phyloP scores from a whole-genome alignment of 352 stramenopile species.

The Aphanomyces stellatus region DNA sequence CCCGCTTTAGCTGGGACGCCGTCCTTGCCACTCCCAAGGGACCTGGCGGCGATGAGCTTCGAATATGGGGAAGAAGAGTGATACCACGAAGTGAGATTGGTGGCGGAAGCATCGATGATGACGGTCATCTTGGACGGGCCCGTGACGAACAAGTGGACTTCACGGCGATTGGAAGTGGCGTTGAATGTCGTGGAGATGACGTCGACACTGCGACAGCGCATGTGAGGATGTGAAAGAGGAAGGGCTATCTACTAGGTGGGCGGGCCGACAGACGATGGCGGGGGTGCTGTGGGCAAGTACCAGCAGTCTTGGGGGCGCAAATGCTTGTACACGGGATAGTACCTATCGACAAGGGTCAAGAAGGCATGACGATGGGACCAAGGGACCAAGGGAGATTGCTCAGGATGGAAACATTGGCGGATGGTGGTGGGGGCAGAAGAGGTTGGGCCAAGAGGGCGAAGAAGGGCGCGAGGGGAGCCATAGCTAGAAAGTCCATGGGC shows the following conservation, averaged over 20 bases:
- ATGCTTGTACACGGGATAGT: constrained; percentile 45
- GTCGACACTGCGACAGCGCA: constrained; percentile 21
- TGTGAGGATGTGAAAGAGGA: not conserved
- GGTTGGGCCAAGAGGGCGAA: constrained; percentile 28
- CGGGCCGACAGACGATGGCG: constrained; percentile 13
- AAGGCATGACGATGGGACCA: not conserved
- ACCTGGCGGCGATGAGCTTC: constrained; percentile 30
- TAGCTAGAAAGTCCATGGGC: constrained; percentile 53
- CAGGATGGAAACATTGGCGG: too few species aligned
- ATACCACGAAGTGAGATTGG: constrained; percentile 56
- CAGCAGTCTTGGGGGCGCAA: constrained; percentile 58
- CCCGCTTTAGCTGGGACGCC: constrained; percentile 45
- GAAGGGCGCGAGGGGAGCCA: constrained; percentile 36
- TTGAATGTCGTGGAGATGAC: constrained; percentile 53
- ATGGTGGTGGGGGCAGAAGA: constrained; percentile 33
- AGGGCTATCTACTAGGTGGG: not conserved
- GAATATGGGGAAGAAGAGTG: constrained; percentile 7
- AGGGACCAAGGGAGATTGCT: constrained; percentile 37
- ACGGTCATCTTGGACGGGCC: constrained; percentile 60
- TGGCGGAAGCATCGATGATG: constrained; percentile 62
- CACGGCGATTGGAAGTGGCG: constrained; percentile 36
- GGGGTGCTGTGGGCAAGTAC: constrained; percentile 39
- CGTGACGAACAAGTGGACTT: constrained; percentile 60
- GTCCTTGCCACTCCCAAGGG: constrained; percentile 54
- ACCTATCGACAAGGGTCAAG: constrained; percentile 23